Base-by-base conservation (phyloP, 139 green algal species). In the Picochlorum sp. region DNA sequence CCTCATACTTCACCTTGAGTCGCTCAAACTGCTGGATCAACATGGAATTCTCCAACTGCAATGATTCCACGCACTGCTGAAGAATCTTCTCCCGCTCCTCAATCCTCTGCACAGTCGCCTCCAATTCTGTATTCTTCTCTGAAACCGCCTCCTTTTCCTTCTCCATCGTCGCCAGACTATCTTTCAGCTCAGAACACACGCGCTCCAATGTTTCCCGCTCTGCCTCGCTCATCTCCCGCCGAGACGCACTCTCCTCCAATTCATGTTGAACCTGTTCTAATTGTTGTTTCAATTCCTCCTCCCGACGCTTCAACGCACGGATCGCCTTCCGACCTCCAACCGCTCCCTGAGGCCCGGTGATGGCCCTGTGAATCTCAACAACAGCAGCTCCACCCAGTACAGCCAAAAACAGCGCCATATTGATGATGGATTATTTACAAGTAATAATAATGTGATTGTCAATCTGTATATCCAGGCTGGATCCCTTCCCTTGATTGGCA, bases 21-120 rank as follows among this genome's bases (percentile, higher is more conserved):
- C 51, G 38, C 20, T 73, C 71, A 73, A 78, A 78, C 37, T 70
- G 71, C 15, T 57, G 52, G 14, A 70, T 18, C 10, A 78, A 54
- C 15, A 61, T 50, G 16, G 34, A 30, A 61, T 78, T 78, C 59
- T 78, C 71, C 41, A 66, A 52, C 37, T 67, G 52, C 11, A 78
- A 38, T 4, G 51, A 62, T 41, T 78, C 71, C 1, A 61, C 62
- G 7, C 47, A 56, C 8, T 62, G 21, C 45, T 78, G 65, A 32
- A 78, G 66, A 8, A 61, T 16, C 13, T 38, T 14, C 68, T 78
- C 62, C 18, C 54, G 51, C 14, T 72, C 71, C 45, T 69, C 21
- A 18, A 78, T 47, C n/a, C 38, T 34, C 4, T 60, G 60, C 11
- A 59, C 28, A 7, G 60, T 44, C 4, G n/a, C n/a, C 10, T 38